Evolutionary conservation across 139 green algal genomes (phyloP).

Genomic region (Astrephomene gubernaculifera): DNA sequence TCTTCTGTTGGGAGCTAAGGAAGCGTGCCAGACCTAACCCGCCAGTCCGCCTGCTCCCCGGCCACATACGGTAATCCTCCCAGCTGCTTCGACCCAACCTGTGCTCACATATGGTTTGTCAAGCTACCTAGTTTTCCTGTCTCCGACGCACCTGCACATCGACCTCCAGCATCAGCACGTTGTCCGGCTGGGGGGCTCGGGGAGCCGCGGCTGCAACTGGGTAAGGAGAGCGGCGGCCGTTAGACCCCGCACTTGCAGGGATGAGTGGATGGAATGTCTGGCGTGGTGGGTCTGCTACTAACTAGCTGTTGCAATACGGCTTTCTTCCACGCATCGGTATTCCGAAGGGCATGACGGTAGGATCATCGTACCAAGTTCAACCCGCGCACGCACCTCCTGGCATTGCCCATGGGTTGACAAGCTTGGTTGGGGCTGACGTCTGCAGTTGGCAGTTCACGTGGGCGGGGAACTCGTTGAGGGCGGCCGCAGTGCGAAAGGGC

Average conservation of each 20-base stretch:
- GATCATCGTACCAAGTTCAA: not conserved
- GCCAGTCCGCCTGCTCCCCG: no score
- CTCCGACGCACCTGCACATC: not conserved
- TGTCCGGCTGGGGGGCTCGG: not conserved
- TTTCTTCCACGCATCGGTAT: no score
- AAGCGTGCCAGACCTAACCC: no score
- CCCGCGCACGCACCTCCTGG: not conserved
- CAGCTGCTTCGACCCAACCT: not conserved
- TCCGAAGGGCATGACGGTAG: not conserved
- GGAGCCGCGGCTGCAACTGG: not conserved
- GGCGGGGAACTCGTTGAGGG: not conserved
- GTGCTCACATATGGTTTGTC: not conserved
- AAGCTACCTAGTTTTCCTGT: not conserved
- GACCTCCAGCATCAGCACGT: not conserved
- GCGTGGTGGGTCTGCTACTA: not conserved
- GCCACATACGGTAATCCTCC: not conserved
- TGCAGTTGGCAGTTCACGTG: not conserved
- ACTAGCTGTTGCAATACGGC: no score
- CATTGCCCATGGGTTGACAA: constrained; percentile 18
- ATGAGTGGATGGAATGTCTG: not conserved
- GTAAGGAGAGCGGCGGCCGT: not conserved
- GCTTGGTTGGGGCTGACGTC: constrained; percentile 3
- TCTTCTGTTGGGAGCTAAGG: no score
- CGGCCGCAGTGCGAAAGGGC: no score
- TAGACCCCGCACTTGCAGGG: not conserved